Percentiles rank a stretch among this genome's conserved stretches.
These are phyloP conservation scores for Rubia yunnanensis DNA, from an alignment of 257 asterid species.

Conservation along the genomic window DNA sequence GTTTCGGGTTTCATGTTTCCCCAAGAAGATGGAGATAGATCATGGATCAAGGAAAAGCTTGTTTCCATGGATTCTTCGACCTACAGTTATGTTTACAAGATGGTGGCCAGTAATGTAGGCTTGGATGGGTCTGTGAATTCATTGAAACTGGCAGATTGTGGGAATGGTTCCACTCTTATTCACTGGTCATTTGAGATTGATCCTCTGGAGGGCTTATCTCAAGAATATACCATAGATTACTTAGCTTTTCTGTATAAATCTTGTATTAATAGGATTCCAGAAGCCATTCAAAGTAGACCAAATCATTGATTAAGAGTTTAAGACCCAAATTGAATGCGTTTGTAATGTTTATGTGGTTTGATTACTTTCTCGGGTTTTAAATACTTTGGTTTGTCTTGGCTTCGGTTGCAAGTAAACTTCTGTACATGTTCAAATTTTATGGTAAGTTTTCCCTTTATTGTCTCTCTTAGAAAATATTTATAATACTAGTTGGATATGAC, in stretches of 20 bases:
- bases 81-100: conserved; percentile 27
- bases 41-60: conserved; percentile 66
- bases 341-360: neutral
- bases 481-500: no score
- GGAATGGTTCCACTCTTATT: conserved; percentile 40
- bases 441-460: no score
- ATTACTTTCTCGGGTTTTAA: no score
- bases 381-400: neutral
- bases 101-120: conserved; percentile 67
- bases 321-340: neutral
- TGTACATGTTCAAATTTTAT: neutral
- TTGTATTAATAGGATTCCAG: conserved; percentile 41
- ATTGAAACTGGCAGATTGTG: conserved; percentile 34
- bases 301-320: neutral
- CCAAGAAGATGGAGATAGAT: conserved; percentile 52
- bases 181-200: conserved; percentile 50
- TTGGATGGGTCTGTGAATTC: conserved; percentile 55
- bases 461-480: no score
- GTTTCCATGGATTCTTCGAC: conserved; percentile 32
- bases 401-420: neutral
- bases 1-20: conserved; percentile 79
- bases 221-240: conserved; percentile 44
- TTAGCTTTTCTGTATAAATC: conserved; percentile 53
- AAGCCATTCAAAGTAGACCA: conserved; percentile 21
- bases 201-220: conserved; percentile 43